Evolutionary conservation across 306 rosid genomes (phyloP), one percentile per base, ranked within the genome.

Genomic region (Lupinus albus): DNA sequence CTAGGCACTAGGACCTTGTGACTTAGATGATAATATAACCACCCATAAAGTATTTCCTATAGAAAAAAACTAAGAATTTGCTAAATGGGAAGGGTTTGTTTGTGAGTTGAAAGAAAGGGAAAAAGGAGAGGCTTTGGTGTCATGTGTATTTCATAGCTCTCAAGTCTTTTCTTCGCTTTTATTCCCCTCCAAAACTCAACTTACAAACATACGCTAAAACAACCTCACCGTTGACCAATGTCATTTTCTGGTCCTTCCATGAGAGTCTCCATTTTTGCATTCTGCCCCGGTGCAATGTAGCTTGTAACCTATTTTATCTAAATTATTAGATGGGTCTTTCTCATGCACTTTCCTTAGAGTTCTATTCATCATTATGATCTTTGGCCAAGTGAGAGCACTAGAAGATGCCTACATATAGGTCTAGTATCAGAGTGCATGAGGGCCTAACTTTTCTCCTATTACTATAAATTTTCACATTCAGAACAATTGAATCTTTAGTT

Each of bases 401-500:
- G 16, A 70, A 68, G 61, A 72, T 77, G 76, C 83, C 72, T 59
- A 73, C 16, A 25, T 38, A 25, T 13, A 48, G 45, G 12, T 9
- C 10, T 13, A 20, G 44, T 9, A 45, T 52, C 67, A 25, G 33
- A 53, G 85, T 87, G 92, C 78, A 25, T 4, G 36, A 76, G 68
- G 65, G 65, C 89, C 92, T 55, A 84, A 82, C 86, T 79, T 25
- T 44, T 51, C 44, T 17, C 60, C 15, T 42, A 17, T 4, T 38
- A 9, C 32, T 33, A 5, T 5, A 12, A 49, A 52, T 41, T 66
- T 56, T 66, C 67, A 1, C 63, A 57, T 64, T 79, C 83, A 72
- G 48, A 41, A 54, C 58, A 67, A 33, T 47, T 47, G 35, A 38
- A 48, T 61, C 54, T 75, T 56, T 65, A 44, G 44, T 44, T 82